A percentile compares a stretch with the other conserved stretches of the same genome.
These are phyloP conservation scores for Trichoderma pleuroti DNA, from an alignment of 2,329 filamentous ascomycete genomes.

Conservation along the genomic window DNA sequence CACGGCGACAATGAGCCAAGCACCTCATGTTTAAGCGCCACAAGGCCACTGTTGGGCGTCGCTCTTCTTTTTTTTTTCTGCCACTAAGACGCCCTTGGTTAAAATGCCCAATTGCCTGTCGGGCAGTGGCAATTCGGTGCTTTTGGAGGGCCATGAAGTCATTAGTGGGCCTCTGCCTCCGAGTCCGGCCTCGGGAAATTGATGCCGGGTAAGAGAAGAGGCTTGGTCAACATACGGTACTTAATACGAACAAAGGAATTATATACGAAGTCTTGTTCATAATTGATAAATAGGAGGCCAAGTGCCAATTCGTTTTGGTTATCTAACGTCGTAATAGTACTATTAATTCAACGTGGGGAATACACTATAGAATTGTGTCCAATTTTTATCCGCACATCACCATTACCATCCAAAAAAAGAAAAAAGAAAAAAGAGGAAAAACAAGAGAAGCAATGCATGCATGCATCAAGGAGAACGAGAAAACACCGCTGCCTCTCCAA, in stretches of 20 bases:
- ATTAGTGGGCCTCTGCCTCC: conserved; percentile 11
- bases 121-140: neutral
- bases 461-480: conserved; percentile 1
- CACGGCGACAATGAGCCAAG: neutral
- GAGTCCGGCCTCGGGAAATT: conserved; percentile 9
- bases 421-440: neutral
- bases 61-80: neutral
- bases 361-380: conserved; percentile 12
- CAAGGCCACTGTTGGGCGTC: neutral
- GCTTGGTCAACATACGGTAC: neutral
- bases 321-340: neutral
- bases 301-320: conserved; percentile 1
- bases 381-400: conserved; percentile 11
- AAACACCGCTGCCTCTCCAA: conserved; percentile 19
- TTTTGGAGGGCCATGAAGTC: neutral
- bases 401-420: conserved; percentile 12
- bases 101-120: neutral
- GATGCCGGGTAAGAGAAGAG: neutral
- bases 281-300: neutral
- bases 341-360: conserved; percentile 13
- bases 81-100: neutral
- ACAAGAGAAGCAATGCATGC: conserved; percentile 1
- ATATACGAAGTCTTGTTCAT: neutral
- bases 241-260: neutral
- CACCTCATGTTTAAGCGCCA: neutral